Evolutionary conservation across 441 rosid species (phyloP).

Genomic region (Gossypium schwendimanii): DNA sequence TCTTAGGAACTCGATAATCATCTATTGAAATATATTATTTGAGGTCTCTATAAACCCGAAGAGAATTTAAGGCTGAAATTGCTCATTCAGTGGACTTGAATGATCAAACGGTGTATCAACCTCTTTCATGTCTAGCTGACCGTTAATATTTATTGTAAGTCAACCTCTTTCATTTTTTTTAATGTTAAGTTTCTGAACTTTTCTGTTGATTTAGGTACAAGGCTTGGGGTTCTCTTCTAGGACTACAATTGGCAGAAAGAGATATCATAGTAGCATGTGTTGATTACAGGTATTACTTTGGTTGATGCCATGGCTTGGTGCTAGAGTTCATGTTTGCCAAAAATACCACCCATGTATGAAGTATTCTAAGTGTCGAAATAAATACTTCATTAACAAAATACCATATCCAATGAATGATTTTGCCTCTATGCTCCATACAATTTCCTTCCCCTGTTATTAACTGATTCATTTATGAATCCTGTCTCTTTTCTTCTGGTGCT

Average conservation of each 20-base stretch:
- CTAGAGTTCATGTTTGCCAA: not conserved
- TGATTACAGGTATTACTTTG: slow-evolving; percentile 70
- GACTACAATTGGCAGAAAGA: slow-evolving; percentile 88
- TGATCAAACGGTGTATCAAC: not conserved
- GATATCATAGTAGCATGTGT: slow-evolving; percentile 88
- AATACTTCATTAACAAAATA: not conserved
- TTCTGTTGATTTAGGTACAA: slow-evolving; percentile 59
- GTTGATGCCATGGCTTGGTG: slow-evolving; percentile 11
- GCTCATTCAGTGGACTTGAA: not conserved
- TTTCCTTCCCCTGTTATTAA: not conserved
- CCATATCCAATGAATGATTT: not conserved
- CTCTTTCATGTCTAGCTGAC: not conserved
- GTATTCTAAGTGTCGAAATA: not conserved
- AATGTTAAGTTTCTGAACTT: slow-evolving; percentile 13
- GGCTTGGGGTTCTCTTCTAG: slow-evolving; percentile 97
- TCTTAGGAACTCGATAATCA: not conserved
- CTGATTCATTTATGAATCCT: not conserved
- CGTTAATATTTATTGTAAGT: not conserved
- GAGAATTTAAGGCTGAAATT: not conserved
- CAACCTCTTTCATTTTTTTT: not conserved
- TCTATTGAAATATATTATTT: not conserved
- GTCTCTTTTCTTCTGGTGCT: not conserved
- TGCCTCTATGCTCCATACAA: not conserved
- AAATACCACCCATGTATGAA: not conserved
- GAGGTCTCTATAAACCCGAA: not conserved